Conservation (phyloP, 1,284 basidiomycete genomes). For the Heliocybe sulcata region DNA sequence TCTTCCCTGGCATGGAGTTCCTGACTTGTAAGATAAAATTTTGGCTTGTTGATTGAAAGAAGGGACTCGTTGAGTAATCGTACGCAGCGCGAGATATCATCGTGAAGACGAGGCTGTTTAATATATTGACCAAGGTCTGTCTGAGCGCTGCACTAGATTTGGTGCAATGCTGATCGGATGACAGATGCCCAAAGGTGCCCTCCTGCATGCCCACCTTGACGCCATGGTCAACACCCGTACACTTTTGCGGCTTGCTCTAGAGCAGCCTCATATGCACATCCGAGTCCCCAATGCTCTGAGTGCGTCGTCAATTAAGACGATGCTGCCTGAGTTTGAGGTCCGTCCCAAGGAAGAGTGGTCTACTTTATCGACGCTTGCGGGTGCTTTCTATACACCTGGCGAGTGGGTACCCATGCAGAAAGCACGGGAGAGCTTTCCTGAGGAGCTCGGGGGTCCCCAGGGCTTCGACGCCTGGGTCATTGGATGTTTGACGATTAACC, state of each 20-base stretch:
- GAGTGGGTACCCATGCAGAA: constrained; percentile 47
- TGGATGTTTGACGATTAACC: constrained; percentile 53
- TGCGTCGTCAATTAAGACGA: constrained; percentile 26
- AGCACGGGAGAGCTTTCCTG: constrained; percentile 46
- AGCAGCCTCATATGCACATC: constrained; percentile 55
- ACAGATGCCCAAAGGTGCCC: constrained; percentile 72
- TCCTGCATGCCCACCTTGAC: constrained; percentile 69
- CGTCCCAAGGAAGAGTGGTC: constrained; percentile 30
- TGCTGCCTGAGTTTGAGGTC: constrained; percentile 43
- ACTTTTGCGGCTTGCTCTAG: constrained; percentile 46
- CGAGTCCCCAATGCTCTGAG: constrained; percentile 31
- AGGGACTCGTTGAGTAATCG: no score
- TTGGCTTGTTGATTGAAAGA: no score
- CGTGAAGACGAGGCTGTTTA: constrained; percentile 48
- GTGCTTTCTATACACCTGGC: constrained; percentile 27
- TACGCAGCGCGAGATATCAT: constrained; percentile 47
- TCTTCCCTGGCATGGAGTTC: constrained; percentile 74
- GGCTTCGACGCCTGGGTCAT: constrained; percentile 65
- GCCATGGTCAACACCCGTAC: constrained; percentile 51
- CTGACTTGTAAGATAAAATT: constrained; percentile 39
- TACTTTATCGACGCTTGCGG: constrained; percentile 27
- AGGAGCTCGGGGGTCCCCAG: constrained; percentile 44
- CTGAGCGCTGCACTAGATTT: neutral
- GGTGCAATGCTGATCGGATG: neutral
- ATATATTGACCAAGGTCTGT: constrained; percentile 48